Base-by-base conservation (phyloP, 1,284 basidiomycete genomes). In the Exobasidium cylindrosporum region DNA sequence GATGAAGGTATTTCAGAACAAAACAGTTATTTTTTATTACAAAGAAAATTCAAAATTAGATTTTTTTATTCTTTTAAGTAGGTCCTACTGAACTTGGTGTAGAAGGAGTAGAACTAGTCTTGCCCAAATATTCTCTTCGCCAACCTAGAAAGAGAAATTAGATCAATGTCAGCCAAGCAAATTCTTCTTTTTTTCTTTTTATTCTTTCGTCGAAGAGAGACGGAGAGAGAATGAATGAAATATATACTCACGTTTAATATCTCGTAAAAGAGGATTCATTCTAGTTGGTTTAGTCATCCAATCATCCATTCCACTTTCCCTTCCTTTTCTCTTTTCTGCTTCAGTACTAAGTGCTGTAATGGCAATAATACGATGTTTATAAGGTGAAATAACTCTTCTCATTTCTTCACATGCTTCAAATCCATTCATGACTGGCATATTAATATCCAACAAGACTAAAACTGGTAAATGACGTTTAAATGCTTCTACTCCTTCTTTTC, bases 371-470 rank as follows among this genome's bases (percentile, higher is more conserved):
- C 64, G 59, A 62, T 63, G 46, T 31, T 54, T 21, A 58, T 4
- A 65, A 54, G 63, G 30, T 23, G 44, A 40, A 2, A 68, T 64
- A 35, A 65, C 44, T 49, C 60, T 60, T 21, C 74, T 63, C 57
- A 77, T 77, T 32, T 64, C 66, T 26, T 58, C 47, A 26, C 64
- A 64, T 14, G 75, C 74, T 23, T 66, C 65, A 35, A 73, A 69
- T 1, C 75, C 73, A 56, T 73, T 67, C 67, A 76, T 70, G 52
- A 66, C 26, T 21, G 75, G 75, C 74, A 77, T 74, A 29, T 67
- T 68, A 57, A 74, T 74, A 59, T 77, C 75, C 58, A 77, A 70
- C n/a, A 77, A 65, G 2, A 73, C 66, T 5, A 76, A 60, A 29
- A 57, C 43, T 1, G 72, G 67, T 24, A 58, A 65, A 5, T 64